Conservation (phyloP, 352 stramenopile species). For the Globisporangium nodosum region DNA sequence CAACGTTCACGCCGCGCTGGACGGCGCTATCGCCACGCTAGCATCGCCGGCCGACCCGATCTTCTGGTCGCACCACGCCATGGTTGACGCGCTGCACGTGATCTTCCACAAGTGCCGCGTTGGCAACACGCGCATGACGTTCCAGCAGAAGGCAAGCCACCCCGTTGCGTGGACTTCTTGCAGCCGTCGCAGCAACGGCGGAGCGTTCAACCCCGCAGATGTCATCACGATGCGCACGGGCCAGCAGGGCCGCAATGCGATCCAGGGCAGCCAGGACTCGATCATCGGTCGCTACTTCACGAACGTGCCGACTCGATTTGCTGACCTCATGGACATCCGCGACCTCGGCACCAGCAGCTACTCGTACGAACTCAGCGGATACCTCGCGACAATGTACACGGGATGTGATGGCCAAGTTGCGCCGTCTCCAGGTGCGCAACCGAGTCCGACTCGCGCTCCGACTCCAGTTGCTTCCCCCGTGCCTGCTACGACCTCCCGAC, state of each 20-base stretch:
- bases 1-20: constrained; percentile 46
- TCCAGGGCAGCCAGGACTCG: constrained; percentile 26
- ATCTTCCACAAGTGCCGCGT: constrained; percentile 59
- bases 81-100: constrained; percentile 37
- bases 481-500: not conserved
- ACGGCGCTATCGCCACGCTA: constrained; percentile 39
- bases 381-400: constrained; percentile 20
- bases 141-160: constrained; percentile 24
- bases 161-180: constrained; percentile 45
- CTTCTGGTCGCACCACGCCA: constrained; percentile 54
- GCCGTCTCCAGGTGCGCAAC: constrained; percentile 1
- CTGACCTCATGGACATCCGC: constrained; percentile 37
- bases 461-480: not conserved
- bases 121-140: constrained; percentile 16
- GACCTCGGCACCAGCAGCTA: constrained; percentile 49
- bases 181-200: constrained; percentile 24
- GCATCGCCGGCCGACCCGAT: constrained; percentile 46
- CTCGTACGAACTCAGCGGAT: constrained; percentile 41
- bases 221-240: constrained; percentile 38
- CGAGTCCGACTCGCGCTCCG: not conserved
- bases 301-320: constrained; percentile 30
- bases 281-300: constrained; percentile 37
- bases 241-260: constrained; percentile 26
- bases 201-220: constrained; percentile 36
- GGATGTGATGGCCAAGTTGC: constrained; percentile 10